Evolutionary conservation across 2,329 filamentous ascomycete genomes (phyloP).

Genomic region (Colletotrichum zoysiae): DNA sequence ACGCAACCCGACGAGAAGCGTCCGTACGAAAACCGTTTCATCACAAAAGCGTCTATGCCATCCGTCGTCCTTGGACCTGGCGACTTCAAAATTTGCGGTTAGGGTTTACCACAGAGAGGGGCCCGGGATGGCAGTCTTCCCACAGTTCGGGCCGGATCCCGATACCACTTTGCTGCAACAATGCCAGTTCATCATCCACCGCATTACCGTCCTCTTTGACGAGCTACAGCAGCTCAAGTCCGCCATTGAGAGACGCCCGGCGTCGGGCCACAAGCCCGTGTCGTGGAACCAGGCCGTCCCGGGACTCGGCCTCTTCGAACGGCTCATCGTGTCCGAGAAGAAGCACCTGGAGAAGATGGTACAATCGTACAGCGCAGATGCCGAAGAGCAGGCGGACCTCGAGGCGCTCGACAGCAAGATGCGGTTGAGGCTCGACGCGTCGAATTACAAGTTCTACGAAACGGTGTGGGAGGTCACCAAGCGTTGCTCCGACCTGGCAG

Average conservation of each 20-base stretch:
- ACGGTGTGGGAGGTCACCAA: slow-evolving; percentile 41
- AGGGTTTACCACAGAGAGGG: background rate
- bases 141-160: slow-evolving; percentile 25
- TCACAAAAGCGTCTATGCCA: background rate
- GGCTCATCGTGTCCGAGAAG: slow-evolving; percentile 38
- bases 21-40: background rate
- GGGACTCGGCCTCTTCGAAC: slow-evolving; percentile 38
- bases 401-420: slow-evolving; percentile 28
- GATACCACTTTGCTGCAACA: slow-evolving; percentile 20
- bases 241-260: slow-evolving; percentile 32
- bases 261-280: slow-evolving; percentile 32
- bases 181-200: slow-evolving; percentile 31
- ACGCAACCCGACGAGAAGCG: background rate
- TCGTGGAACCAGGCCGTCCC: slow-evolving; percentile 42
- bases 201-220: slow-evolving; percentile 29
- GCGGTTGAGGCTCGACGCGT: slow-evolving; percentile 36
- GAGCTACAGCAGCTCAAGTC: slow-evolving; percentile 40
- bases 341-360: slow-evolving; percentile 41
- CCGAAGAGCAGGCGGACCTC: background rate
- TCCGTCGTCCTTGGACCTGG: background rate
- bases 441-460: slow-evolving; percentile 42
- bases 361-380: slow-evolving; percentile 5
- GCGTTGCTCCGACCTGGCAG: slow-evolving; percentile 33
- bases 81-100: background rate
- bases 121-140: slow-evolving; percentile 19